A percentile compares a stretch with the other conserved stretches of the same genome.
Conservation (phyloP, 1,284 basidiomycete species). For the Vanrija sp. region DNA sequence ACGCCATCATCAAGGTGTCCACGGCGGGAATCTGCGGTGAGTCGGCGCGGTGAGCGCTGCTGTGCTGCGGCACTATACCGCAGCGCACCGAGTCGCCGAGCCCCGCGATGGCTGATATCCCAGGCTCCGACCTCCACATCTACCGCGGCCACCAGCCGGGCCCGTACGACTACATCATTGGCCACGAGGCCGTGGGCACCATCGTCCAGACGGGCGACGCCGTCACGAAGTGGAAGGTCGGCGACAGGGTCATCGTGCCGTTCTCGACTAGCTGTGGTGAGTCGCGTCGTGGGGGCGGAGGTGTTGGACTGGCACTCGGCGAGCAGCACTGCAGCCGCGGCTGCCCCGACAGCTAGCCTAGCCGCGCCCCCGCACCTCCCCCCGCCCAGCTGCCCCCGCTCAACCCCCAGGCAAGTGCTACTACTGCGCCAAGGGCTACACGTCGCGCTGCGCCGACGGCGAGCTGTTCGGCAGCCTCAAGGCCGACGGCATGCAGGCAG, state of each 20-base stretch:
- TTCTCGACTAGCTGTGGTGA: slow-evolving; percentile 80
- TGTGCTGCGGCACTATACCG: too few species aligned
- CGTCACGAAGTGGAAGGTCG: slow-evolving; percentile 64
- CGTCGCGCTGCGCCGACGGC: slow-evolving; percentile 63
- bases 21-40: slow-evolving; percentile 39
- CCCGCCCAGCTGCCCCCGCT: background rate
- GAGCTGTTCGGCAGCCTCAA: slow-evolving; percentile 50
- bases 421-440: slow-evolving; percentile 70
- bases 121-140: slow-evolving; percentile 77
- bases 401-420: slow-evolving; percentile 31
- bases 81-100: background rate
- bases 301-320: too few species aligned
- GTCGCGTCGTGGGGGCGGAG: slow-evolving; percentile 31
- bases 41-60: slow-evolving; percentile 3
- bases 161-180: slow-evolving; percentile 45
- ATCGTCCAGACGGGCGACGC: slow-evolving; percentile 67
- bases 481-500: slow-evolving; percentile 78
- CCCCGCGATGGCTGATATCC: slow-evolving; percentile 40
- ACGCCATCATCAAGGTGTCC: slow-evolving; percentile 38
- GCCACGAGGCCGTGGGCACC: slow-evolving; percentile 80
- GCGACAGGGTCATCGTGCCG: slow-evolving; percentile 80
- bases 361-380: too few species aligned
- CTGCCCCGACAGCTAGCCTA: too few species aligned
- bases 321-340: too few species aligned
- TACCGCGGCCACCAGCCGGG: slow-evolving; percentile 60